Base-by-base conservation (phyloP, 2,329 filamentous ascomycete species). In the Arthroderma sp. region DNA sequence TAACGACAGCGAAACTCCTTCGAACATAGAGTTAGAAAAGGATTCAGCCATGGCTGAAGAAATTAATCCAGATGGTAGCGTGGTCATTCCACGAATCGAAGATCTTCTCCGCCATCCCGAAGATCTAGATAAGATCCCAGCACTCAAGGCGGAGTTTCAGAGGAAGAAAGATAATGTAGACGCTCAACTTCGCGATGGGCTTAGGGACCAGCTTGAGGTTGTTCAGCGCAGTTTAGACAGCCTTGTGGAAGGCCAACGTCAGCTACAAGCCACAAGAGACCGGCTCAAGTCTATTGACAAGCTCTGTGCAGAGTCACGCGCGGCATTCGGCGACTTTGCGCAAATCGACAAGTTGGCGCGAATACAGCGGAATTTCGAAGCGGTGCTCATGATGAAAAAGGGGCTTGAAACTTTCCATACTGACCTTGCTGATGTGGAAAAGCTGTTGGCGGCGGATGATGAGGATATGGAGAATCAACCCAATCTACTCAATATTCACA, bases 251-350 rank as follows among this genome's bases (percentile, higher is more conserved):
- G 88, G 88, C 46, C 88, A 96, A 66, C 84, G 88, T 63, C 86
- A 86, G 49, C 85, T 98, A 32, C 83, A 86, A 60, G 78, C 83
- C 56, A 95, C 95, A 67, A 94, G 94, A 65, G 89, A 96, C 54
- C 91, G 98, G 69, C 91, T 98, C 78, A 87, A 93, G 73, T 93
- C 89, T 68, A 96, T 98, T 58, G 91, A 98, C 70, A 87, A 86
- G 68, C 77, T 98, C 52, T 98, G 91, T 69, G 87, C 88, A 51
- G 93, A 98, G 66, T 88, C 88, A 44, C 89, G 96, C 70, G 86
- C 86, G 61, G 95, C 95, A 79, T 94, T 98, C 58, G 81, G 84
- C 58, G 91, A 98, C 70, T 96, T 98, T 65, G 89, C 89, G 45
- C 86, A 94, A 66, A 91, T 93, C 53, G 68, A 70, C 45, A 62